Evolutionary conservation across 495 filamentous ascomycete genomes (phyloP), one percentile per base, ranked within the genome.

Genomic region (Podospora pseudopauciseta): DNA sequence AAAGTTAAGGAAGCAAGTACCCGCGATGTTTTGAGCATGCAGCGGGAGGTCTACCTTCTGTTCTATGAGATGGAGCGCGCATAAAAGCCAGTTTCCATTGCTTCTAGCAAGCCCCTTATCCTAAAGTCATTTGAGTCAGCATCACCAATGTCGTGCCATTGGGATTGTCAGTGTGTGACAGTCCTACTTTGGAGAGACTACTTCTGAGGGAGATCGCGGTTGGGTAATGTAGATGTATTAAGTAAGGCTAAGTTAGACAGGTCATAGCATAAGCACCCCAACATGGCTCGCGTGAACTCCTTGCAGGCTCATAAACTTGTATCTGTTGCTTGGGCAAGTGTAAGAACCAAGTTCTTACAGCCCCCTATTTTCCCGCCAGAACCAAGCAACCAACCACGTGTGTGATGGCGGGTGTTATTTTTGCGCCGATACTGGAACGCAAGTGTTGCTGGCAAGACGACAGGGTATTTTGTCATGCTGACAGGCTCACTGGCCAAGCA

Each of bases 1-100:
- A 97, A 97, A 75, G 86, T 98, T 67, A 96, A 94, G 74, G 94
- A 97, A 74, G 89, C 92, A 66, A 95, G 91, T 78, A 98, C 93
- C 2, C 87, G 86, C 62, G 94, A 99, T 64, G 92, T 99, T 23
- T 75, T 99, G 65, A 86, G 86, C 11, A 97, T 97, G 94, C 93
- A 97, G 77, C 90, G 89, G 70, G 95, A 97, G 77, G 94, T 97
- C 0, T 99, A 98, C 77, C 79, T 99, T 72, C 80, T 99, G 28
- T 99, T 99, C 76, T 99, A 99, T 75, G 94, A 97, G 78, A 78
- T 94, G 68, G 91, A 92, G 19, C 65, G 66, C 7, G 27, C 13
- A 44, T 26, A 49, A 16, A 49, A 49, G 39, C 39, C 39, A 5
- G 39, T 49, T 49, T 6, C 39, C 9, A 49, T 13, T 49, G 15